Evolutionary conservation across 257 asterid species (phyloP).

Genomic region (Nicotiana tabacum): DNA sequence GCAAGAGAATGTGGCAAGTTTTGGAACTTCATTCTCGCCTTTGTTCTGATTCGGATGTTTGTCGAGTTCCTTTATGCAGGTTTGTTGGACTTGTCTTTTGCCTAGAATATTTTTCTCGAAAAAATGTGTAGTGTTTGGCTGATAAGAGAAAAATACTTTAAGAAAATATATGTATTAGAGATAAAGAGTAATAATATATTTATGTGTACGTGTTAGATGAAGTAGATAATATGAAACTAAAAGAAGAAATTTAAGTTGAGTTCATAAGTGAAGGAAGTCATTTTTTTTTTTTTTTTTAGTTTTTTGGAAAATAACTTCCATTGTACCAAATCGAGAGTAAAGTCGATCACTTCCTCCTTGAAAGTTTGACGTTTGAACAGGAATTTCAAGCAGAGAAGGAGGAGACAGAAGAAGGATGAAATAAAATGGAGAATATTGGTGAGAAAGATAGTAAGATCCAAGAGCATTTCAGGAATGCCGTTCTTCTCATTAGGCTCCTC

Average conservation of each 20-base stretch:
- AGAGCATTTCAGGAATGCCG: slow-evolving; percentile 68
- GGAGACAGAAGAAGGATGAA: slow-evolving; percentile 53
- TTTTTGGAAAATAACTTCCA: too few species aligned
- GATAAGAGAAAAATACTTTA: too few species aligned
- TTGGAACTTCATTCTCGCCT: slow-evolving; percentile 75
- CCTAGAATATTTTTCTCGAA: not conserved
- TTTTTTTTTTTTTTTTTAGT: too few species aligned
- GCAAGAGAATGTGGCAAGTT: slow-evolving; percentile 84
- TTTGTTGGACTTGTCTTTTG: not conserved
- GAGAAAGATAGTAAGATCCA: slow-evolving; percentile 72
- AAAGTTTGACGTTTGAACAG: slow-evolving; percentile 8
- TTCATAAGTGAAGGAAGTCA: too few species aligned
- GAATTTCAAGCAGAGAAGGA: slow-evolving; percentile 47
- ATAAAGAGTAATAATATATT: too few species aligned
- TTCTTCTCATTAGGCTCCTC: slow-evolving; percentile 51
- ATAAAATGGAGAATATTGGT: slow-evolving; percentile 71
- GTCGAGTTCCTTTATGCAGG: slow-evolving; percentile 69
- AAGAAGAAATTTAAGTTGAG: too few species aligned
- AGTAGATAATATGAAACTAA: too few species aligned
- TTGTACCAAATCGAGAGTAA: too few species aligned
- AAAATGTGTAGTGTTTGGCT: too few species aligned
- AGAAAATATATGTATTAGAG: too few species aligned
- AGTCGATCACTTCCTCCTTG: too few species aligned
- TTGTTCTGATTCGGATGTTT: slow-evolving; percentile 48
- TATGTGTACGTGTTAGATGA: too few species aligned